A percentile compares a stretch with the other conserved stretches of the same genome.
phyloP scores from a whole-genome alignment of 768 basidiomycete genomes.

The Kockovaella imperatae region DNA sequence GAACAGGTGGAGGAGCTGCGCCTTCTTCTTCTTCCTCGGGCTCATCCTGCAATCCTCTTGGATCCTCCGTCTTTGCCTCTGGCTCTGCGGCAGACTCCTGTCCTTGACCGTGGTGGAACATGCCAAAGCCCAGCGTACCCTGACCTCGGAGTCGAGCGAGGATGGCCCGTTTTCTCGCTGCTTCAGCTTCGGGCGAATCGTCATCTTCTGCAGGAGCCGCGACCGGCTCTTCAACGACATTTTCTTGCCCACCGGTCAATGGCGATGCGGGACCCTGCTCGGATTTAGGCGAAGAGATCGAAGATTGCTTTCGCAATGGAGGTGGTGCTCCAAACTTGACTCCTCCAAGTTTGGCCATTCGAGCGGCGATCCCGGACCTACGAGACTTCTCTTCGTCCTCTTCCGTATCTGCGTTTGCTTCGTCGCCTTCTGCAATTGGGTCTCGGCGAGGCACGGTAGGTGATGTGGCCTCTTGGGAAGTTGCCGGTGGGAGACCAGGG shows the following conservation, averaged over 20 bases:
- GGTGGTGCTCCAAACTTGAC: constrained; percentile 67
- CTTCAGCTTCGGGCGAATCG: constrained; percentile 47
- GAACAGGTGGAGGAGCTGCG: constrained; percentile 38
- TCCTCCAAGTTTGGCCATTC: constrained; percentile 90
- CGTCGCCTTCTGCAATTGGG: background rate
- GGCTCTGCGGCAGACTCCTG: constrained; percentile 3
- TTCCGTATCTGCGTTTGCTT: constrained; percentile 1
- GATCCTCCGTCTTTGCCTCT: constrained; percentile 13
- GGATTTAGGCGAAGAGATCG: constrained; percentile 40
- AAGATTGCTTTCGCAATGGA: constrained; percentile 45
- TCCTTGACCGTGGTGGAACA: constrained; percentile 45
- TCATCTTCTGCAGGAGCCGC: constrained; percentile 24
- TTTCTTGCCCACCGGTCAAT: constrained; percentile 2
- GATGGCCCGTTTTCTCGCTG: constrained; percentile 57
- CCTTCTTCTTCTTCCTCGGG: constrained; percentile 26
- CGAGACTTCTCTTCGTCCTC: constrained; percentile 50
- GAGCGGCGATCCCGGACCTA: constrained; percentile 71
- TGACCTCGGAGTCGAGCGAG: constrained; percentile 53
- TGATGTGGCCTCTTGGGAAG: background rate
- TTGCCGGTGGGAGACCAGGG: background rate
- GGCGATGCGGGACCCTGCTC: constrained; percentile 14
- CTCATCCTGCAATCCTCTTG: constrained; percentile 9
- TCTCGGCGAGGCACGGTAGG: constrained; percentile 1
- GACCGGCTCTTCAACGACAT: background rate
- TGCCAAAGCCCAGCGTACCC: constrained; percentile 57